phyloP scores from a whole-genome alignment of 2,329 filamentous ascomycete species.

The Pseudonectria buxi region DNA sequence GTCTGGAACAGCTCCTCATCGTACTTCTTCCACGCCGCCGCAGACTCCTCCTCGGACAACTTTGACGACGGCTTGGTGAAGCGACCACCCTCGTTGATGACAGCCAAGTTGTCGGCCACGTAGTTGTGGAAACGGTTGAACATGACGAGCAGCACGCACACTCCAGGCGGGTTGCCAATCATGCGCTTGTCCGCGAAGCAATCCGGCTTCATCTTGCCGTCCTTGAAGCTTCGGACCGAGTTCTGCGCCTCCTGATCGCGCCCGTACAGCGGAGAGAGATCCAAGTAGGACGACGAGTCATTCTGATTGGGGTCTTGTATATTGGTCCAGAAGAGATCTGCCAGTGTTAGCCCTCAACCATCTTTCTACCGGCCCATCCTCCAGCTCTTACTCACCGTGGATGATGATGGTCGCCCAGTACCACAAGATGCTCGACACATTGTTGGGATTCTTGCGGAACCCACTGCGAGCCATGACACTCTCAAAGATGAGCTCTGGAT shows the following conservation, averaged over 20 bases:
- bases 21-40: slow-evolving; percentile 56
- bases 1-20: slow-evolving; percentile 78
- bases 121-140: slow-evolving; percentile 85
- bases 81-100: slow-evolving; percentile 78
- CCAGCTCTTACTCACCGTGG: slow-evolving; percentile 56
- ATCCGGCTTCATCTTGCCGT: slow-evolving; percentile 67
- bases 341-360: no score
- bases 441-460: slow-evolving; percentile 59
- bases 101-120: slow-evolving; percentile 67
- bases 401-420: slow-evolving; percentile 70
- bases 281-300: slow-evolving; percentile 65
- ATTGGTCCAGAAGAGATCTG: slow-evolving; percentile 66
- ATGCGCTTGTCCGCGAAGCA: slow-evolving; percentile 65
- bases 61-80: slow-evolving; percentile 59
- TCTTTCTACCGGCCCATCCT: no score
- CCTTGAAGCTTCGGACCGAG: slow-evolving; percentile 60
- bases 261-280: slow-evolving; percentile 65
- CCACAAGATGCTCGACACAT: slow-evolving; percentile 64
- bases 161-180: slow-evolving; percentile 64
- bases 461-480: slow-evolving; percentile 47
- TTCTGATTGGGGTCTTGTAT: slow-evolving; percentile 51
- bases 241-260: slow-evolving; percentile 61
- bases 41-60: slow-evolving; percentile 42
- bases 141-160: slow-evolving; percentile 67
- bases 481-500: slow-evolving; percentile 58